Base-by-base conservation (phyloP, 2,329 filamentous ascomycete genomes). In the Exophiala viscosa region DNA sequence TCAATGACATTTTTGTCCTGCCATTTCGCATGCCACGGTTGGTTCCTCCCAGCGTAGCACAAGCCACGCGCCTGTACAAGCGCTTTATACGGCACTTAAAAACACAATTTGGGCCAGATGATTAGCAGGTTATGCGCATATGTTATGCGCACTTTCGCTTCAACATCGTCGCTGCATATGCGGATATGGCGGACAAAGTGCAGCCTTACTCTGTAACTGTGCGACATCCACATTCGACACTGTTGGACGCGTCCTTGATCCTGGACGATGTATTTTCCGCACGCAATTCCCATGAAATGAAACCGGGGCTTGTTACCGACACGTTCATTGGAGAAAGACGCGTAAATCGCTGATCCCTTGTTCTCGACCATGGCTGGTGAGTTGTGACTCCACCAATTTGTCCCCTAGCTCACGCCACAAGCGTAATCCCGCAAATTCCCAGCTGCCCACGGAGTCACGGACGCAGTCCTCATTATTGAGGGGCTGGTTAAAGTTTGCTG, bases 311-410 rank as follows among this genome's bases (percentile, higher is more conserved):
- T 48, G 28, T 44, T 35, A 34, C 45, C 47, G 45, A 55, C 48
- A 33, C 47, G 44, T 38, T 38, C 33, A 51, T 53, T 57, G 54
- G 54, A 45, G 41, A 28, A 43, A 38, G 50, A 56, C 46, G 44
- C 39, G 56, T 36, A 36, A 13, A 38, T 38, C 31, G 39, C 31
- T 50, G 49, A 58, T 55, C 52, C 49, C 46, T 50, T 36, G 49
- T 53, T 58, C 56, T 58, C 52, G 56, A 53, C 56, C 55, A 55
- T 53, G n/a, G n/a, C 23, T 58, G 44, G 45, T 47, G 33, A n/a
- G n/a, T n/a, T n/a, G 10, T 32, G n/a, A 15, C 48, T 52, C 55
- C 55, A 55, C 52, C 38, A 9, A 32, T 36, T 23, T 36, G 17
- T 32, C 48, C 38, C 50, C 47, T 54, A 14, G 43, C 50, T 55